phyloP scores from a whole-genome alignment of 345 rosid genomes.

The Mercurialis annua region DNA sequence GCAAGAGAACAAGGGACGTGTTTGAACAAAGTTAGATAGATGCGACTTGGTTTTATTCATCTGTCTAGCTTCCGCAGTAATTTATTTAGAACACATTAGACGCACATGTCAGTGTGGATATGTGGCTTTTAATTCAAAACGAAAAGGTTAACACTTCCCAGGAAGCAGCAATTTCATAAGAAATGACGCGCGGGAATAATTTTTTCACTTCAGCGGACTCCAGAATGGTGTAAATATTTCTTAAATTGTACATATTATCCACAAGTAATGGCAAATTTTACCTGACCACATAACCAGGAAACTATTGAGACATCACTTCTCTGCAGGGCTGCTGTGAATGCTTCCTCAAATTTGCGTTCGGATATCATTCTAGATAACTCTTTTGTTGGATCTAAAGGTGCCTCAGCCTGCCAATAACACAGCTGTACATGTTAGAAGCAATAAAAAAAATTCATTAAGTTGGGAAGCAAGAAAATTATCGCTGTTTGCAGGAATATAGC shows the following conservation, averaged over 20 bases:
- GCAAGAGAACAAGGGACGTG: not conserved
- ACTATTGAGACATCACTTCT: constrained; percentile 79
- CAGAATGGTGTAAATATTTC: not conserved
- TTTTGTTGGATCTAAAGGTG: constrained; percentile 63
- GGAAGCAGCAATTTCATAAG: not conserved
- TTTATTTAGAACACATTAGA: not conserved
- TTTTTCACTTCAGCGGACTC: not conserved
- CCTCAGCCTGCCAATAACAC: constrained; percentile 44
- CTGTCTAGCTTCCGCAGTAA: not conserved
- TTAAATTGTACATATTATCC: not conserved
- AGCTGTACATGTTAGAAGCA: not conserved
- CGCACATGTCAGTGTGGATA: not conserved
- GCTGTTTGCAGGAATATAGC: not conserved
- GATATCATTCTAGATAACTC: constrained; percentile 68
- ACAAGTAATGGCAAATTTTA: constrained; percentile 17
- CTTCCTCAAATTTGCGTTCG: constrained; percentile 77
- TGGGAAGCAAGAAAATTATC: not conserved
- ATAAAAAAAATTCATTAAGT: not conserved
- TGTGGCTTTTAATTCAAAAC: not conserved
- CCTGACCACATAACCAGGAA: constrained; percentile 96
- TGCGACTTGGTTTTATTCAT: not conserved
- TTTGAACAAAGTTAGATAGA: not conserved
- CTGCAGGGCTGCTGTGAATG: constrained; percentile 69
- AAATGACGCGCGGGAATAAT: not conserved
- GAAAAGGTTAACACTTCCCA: not conserved